A percentile compares a stretch with the other conserved stretches of the same genome.
Evolutionary conservation across 306 rosid genomes (phyloP).

Genomic region (Gastrolobium bilobum): DNA sequence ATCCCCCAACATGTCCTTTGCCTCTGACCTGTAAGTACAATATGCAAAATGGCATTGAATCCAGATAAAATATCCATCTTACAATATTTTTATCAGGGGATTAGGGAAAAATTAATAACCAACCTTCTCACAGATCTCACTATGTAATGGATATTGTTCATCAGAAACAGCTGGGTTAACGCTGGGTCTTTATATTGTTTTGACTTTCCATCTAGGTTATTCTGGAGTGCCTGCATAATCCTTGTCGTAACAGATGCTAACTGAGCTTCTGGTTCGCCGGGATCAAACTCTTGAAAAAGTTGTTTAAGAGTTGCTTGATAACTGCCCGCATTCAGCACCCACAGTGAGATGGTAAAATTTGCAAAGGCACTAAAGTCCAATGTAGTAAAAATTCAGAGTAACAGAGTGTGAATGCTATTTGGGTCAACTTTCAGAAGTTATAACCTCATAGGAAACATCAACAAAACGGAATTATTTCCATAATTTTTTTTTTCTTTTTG

Average conservation of each 20-base stretch:
- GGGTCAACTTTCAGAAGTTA: slow-evolving; percentile 6
- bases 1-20: slow-evolving; percentile 84
- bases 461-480: not conserved
- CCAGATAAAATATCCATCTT: slow-evolving; percentile 13
- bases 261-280: slow-evolving; percentile 65
- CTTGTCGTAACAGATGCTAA: slow-evolving; percentile 71
- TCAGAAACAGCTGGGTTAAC: slow-evolving; percentile 79
- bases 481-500: not conserved
- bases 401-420: not conserved
- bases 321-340: slow-evolving; percentile 56
- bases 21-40: slow-evolving; percentile 70
- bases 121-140: slow-evolving; percentile 88
- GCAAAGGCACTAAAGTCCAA: not conserved
- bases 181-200: slow-evolving; percentile 85
- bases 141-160: slow-evolving; percentile 90
- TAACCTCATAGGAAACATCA: not conserved
- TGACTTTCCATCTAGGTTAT: slow-evolving; percentile 85
- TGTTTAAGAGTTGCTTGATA: slow-evolving; percentile 77
- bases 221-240: slow-evolving; percentile 85
- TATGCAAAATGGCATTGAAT: not conserved
- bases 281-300: slow-evolving; percentile 70
- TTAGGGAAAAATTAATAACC: not conserved
- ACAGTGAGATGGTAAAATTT: not conserved
- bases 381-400: not conserved
- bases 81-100: not conserved